Evolutionary conservation across 208 protist genomes (phyloP), one percentile per base, ranked within the genome.

Genomic region (Acanthamoeba lenticulata): DNA sequence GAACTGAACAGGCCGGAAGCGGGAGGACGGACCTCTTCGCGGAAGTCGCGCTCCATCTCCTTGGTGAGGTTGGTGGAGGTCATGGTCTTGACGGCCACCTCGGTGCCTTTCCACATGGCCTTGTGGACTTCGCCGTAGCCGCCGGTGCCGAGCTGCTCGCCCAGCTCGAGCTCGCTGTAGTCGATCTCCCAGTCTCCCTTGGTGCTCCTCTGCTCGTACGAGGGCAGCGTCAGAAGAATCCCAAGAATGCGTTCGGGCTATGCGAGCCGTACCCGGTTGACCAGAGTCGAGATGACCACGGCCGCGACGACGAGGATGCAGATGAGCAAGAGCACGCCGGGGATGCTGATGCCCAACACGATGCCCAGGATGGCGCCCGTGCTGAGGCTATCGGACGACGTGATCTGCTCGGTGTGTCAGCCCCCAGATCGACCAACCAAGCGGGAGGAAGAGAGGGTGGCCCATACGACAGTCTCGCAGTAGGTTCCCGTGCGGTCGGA

Each of bases 71-170:
- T 60, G n/a, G 24, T 1, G 19, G 45, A 0, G 42, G 24, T 38
- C 79, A 88, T 62, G n/a, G 34, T 88, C 29, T 88, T 88, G 47
- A 88, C 79, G 7, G 79, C 79, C 21, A 88, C 79, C 47, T 88
- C 79, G 27, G 79, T 88, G 19, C 79, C 79, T 29, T 88, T 88
- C 79, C 79, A 88, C 79, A 88, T 57, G 79, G 79, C 79, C 79
- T 88, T 49, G 79, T 88, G 32, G 13, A 88, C 79, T 27, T 88
- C 47, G 9, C 79, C 79, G 79, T 88, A 88, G 11, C 79, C 79
- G 29, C 79, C 79, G 17, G 79, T 88, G 27, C 79, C 79, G 45
- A 88, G n/a, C 32, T 62, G 79, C 24, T 60, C 45, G 34, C 79
- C 79, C 34, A 88, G 27, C 44, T 88, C 79, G 15, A 88, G 47